Evolutionary conservation across 768 basidiomycete genomes (phyloP).

Genomic region (Clitopilus hobsonii): DNA sequence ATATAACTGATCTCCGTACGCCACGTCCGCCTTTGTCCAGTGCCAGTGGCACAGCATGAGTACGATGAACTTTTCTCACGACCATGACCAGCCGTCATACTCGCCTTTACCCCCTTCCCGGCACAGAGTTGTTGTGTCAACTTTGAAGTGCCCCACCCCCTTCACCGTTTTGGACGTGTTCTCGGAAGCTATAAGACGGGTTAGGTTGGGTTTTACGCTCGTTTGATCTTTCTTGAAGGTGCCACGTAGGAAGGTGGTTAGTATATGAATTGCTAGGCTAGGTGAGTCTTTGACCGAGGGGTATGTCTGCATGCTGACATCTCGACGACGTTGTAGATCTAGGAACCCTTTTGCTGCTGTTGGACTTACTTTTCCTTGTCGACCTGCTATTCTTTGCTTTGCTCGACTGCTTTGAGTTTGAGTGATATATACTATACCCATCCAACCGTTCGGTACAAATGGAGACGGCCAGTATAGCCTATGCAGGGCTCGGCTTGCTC

Average conservation of each 20-base stretch:
- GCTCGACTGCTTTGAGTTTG: not conserved
- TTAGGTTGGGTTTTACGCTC: not conserved
- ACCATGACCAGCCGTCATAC: not conserved
- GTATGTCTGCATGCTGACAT: not conserved
- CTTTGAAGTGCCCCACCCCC: constrained; percentile 2
- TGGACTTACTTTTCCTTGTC: constrained; percentile 1
- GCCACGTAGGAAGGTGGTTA: not conserved
- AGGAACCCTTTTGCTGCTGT: not conserved
- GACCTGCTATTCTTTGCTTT: not conserved
- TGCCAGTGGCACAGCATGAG: too few species aligned
- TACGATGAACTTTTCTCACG: constrained; percentile 1
- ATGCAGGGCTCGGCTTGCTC: constrained; percentile 27
- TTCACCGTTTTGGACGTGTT: constrained; percentile 1
- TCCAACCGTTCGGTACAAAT: too few species aligned
- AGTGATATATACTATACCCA: too few species aligned
- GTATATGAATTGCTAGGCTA: not conserved
- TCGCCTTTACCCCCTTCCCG: not conserved
- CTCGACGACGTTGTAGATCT: not conserved
- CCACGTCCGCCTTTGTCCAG: constrained; percentile 5
- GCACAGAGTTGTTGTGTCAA: not conserved
- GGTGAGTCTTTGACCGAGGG: not conserved
- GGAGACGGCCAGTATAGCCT: constrained; percentile 28
- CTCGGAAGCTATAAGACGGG: not conserved
- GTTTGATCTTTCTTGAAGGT: not conserved
- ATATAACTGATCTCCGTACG: constrained; percentile 1